phyloP scores from a whole-genome alignment of 306 rosid species.

The Hylodesmum podocarpum region DNA sequence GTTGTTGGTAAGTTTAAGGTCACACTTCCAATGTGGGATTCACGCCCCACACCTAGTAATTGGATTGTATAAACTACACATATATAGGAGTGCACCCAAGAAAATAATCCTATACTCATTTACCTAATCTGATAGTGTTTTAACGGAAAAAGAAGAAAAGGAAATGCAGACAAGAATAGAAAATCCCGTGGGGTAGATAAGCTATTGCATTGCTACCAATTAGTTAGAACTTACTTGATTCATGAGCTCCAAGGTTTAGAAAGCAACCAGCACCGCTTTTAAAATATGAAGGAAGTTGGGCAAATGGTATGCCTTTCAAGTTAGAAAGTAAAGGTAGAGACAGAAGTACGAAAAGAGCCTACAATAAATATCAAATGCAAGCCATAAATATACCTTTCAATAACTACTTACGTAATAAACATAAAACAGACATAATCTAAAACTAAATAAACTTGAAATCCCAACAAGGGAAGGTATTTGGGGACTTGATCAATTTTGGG shows the following conservation, averaged over 20 bases:
- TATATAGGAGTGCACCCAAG: conserved; percentile 12
- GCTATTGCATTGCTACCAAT: background rate
- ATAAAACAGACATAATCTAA: conserved; percentile 7
- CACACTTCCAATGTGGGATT: background rate
- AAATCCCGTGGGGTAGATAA: conserved; percentile 19
- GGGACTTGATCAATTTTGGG: background rate
- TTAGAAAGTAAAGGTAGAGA: conserved; percentile 74
- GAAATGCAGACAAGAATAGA: background rate
- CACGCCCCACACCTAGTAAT: background rate
- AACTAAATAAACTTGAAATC: conserved; percentile 11
- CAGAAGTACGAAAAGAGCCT: conserved; percentile 82
- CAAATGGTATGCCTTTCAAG: conserved; percentile 72
- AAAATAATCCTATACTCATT: background rate
- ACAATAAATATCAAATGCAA: conserved; percentile 24
- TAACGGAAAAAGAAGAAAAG: conserved; percentile 21
- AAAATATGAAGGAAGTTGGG: conserved; percentile 75
- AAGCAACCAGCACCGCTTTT: conserved; percentile 79
- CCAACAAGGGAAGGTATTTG: background rate
- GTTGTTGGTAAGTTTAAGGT: background rate
- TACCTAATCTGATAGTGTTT: conserved; percentile 11
- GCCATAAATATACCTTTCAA: background rate
- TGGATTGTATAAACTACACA: background rate
- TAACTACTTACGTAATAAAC: conserved; percentile 8
- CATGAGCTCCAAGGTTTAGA: conserved; percentile 63
- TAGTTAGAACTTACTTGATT: conserved; percentile 46